Base-by-base conservation (phyloP, 805 yeast genomes). In the Lipomyces mesembrius region DNA sequence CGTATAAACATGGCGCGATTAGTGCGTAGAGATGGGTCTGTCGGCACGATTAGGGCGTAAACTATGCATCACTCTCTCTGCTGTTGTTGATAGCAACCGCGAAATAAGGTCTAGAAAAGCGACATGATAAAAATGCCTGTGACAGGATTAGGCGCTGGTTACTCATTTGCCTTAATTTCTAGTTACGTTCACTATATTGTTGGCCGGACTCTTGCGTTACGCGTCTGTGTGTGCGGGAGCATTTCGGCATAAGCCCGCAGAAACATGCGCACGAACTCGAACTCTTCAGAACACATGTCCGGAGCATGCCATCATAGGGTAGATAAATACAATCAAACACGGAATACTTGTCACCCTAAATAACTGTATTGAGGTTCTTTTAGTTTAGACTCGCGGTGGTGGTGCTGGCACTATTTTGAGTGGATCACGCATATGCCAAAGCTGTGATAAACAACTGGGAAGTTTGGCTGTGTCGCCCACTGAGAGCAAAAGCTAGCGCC, bases 1-100 rank as follows among this genome's bases (percentile, higher is more conserved):
- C 35, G 55, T 35, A 34, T 25, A 52, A 52, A 8, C 34, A 25
- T 52, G n/a, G n/a, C n/a, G 34, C 55, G 55, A 7, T 52, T 52
- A 52, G 29, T 29, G 27, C 55, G 20, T 43, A n/a, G 17, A 37
- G 4, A 9, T 29, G 17, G 17, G 6, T 12, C 17, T 17, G 20
- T n/a, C 20, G 20, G 9, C 22, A 7, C 49, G 22, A 43, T 43
- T 43, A 6, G 20, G 22, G 49, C 49, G 14, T 43, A 17, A 37
- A 43, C 20, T 3, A 17, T 12, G 39, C 3, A 3, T 11, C 39
- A 11, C 39, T 14, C 14, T 14, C 11, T 43, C 17, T 43, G 2
- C 9, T 0, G n/a, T 39, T 12, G 46, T 39, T 7, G 29, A 27
- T 27, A 14, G 20, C 49, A 17, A n/a, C 25, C 22, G 22, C 22